Evolutionary conservation across 768 basidiomycete genomes (phyloP).

Genomic region (Tylopilus felleus): DNA sequence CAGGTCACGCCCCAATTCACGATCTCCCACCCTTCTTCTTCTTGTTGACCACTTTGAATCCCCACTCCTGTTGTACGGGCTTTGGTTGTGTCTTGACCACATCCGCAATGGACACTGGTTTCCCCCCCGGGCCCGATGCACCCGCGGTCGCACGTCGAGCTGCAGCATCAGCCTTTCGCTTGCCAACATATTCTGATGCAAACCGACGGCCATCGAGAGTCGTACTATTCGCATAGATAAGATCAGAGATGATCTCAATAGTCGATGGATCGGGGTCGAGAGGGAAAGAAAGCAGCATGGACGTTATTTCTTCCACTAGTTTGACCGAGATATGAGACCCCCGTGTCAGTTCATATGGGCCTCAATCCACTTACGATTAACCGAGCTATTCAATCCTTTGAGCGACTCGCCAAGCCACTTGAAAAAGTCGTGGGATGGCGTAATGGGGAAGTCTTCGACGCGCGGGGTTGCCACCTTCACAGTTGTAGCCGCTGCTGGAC

Average conservation of each 20-base stretch:
- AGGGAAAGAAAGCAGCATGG: constrained; percentile 93
- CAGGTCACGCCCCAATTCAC: constrained; percentile 26
- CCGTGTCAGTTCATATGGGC: constrained; percentile 1
- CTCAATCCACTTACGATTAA: constrained; percentile 45
- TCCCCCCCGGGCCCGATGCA: constrained; percentile 35
- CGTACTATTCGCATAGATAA: constrained; percentile 91
- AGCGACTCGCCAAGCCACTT: constrained; percentile 87
- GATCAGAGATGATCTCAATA: constrained; percentile 89
- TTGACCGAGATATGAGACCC: constrained; percentile 17
- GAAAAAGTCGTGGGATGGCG: constrained; percentile 87
- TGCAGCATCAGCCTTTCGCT: constrained; percentile 78
- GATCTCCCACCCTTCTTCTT: constrained; percentile 81
- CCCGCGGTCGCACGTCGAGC: constrained; percentile 46
- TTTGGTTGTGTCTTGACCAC: constrained; percentile 90
- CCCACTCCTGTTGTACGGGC: constrained; percentile 73
- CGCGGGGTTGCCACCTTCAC: constrained; percentile 33
- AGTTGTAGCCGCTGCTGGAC: constrained; percentile 37
- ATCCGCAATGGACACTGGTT: constrained; percentile 74
- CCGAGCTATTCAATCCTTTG: constrained; percentile 60
- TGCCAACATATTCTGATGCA: constrained; percentile 85
- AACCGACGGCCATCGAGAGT: constrained; percentile 95
- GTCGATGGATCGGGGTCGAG: constrained; percentile 82
- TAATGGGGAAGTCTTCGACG: constrained; percentile 58
- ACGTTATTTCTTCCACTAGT: constrained; percentile 92
- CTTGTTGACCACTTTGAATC: constrained; percentile 92